Conservation (phyloP, 1,284 basidiomycete species). For the Melampsora americana region DNA sequence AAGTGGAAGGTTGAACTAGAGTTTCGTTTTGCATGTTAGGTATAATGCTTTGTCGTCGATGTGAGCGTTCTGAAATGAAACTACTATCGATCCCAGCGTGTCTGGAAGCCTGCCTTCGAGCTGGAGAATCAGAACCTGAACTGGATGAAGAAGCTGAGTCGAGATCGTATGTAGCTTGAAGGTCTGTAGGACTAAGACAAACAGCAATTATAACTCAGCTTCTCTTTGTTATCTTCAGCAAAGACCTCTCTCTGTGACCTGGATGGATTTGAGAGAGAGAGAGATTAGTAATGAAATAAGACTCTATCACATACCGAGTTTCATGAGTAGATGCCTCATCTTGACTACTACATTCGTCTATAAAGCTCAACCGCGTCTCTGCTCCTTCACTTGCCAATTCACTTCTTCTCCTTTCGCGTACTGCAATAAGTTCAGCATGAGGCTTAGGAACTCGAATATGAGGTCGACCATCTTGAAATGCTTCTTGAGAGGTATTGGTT, state of each 20-base stretch:
- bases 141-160: not conserved
- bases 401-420: constrained; percentile 30
- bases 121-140: not conserved
- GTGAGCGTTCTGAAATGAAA: constrained; percentile 1
- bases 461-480: too few relatives aligned
- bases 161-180: too few relatives aligned
- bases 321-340: constrained; percentile 19
- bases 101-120: too few relatives aligned
- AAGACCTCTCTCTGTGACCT: too few relatives aligned
- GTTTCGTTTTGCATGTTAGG: not conserved
- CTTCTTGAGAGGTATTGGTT: too few relatives aligned
- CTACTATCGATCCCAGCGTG: not conserved
- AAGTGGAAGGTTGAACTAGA: not conserved
- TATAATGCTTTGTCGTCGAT: constrained; percentile 12
- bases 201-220: not conserved
- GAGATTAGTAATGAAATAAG: not conserved
- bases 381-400: constrained; percentile 9
- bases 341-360: constrained; percentile 14
- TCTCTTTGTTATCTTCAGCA: not conserved
- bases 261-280: too few relatives aligned
- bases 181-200: not conserved
- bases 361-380: constrained; percentile 29
- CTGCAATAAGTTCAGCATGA: constrained; percentile 17
- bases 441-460: not conserved
- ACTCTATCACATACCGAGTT: constrained; percentile 2